A percentile compares a stretch with the other conserved stretches of the same genome.
Conservation (phyloP, 176 grass and related monocot genomes). For the Metroxylon sagu region DNA sequence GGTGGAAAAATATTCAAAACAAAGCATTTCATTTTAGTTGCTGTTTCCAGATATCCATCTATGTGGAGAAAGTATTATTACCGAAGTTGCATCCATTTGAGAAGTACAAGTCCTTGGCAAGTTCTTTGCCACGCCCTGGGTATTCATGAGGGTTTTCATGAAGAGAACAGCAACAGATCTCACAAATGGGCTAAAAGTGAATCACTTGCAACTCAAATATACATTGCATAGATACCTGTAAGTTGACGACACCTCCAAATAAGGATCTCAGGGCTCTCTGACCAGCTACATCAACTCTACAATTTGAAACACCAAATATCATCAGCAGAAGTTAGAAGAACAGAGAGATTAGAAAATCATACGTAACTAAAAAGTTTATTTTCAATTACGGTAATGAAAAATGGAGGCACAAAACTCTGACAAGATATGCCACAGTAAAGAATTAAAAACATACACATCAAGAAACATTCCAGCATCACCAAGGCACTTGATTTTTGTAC, state of each 20-base stretch:
- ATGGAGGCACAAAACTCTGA: no score
- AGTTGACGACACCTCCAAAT: conserved; percentile 42
- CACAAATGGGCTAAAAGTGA: no score
- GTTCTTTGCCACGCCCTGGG: conserved; percentile 34
- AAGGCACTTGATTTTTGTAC: conserved; percentile 62
- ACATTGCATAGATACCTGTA: conserved; percentile 22
- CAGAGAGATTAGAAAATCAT: no score
- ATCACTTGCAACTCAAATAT: no score
- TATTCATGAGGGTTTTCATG: conserved; percentile 14
- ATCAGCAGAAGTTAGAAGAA: no score
- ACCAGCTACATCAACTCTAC: conserved; percentile 53
- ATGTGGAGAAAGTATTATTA: conserved; percentile 7
- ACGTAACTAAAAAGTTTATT: no score
- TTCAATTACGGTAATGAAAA: no score
- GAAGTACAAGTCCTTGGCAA: conserved; percentile 50
- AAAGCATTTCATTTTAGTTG: no score
- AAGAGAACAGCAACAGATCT: neutral
- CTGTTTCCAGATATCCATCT: neutral
- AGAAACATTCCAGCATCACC: conserved; percentile 84
- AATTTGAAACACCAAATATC: conserved; percentile 12
- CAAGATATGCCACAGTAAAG: no score
- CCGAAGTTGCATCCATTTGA: conserved; percentile 54
- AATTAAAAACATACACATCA: conserved; percentile 40
- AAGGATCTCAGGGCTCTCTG: conserved; percentile 44
- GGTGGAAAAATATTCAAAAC: conserved; percentile 7